Percentiles rank a stretch among this genome's conserved stretches.
phyloP scores from a whole-genome alignment of 108 stramenopile species.

The Fragilaria radians region DNA sequence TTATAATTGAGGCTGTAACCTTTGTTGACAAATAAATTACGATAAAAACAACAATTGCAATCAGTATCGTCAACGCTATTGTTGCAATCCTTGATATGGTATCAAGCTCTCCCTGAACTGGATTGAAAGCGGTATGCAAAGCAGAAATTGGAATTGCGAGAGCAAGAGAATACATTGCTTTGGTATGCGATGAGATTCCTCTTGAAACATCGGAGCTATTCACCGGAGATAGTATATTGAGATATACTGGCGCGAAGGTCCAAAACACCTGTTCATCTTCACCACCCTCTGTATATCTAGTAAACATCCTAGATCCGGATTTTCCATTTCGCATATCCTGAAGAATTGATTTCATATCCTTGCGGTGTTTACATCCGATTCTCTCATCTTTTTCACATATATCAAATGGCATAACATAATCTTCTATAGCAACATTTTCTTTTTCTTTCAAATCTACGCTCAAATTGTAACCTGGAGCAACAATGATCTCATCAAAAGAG shows the following conservation, averaged over 20 bases:
- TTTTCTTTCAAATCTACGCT: not conserved
- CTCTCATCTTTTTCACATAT: not conserved
- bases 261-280: not conserved
- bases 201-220: conserved; percentile 9
- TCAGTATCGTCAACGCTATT: conserved; percentile 5
- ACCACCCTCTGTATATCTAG: not conserved
- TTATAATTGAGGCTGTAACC: conserved; percentile 12
- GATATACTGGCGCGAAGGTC: conserved; percentile 11
- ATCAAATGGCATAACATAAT: conserved; percentile 21
- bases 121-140: not conserved
- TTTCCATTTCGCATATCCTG: not conserved
- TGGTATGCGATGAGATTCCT: conserved; percentile 3
- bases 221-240: conserved; percentile 14
- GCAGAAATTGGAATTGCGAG: conserved; percentile 3
- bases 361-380: not conserved
- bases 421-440: conserved; percentile 7
- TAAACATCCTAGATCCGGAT: not conserved
- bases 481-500: conserved; percentile 1
- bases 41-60: conserved; percentile 8
- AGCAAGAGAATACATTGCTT: not conserved
- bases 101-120: conserved; percentile 9
- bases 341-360: not conserved
- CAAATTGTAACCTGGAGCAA: conserved; percentile 11
- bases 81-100: conserved; percentile 8
- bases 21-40: conserved; percentile 10